Conservation (phyloP, 352 stramenopile species). For the Phytophthora kernoviae region DNA sequence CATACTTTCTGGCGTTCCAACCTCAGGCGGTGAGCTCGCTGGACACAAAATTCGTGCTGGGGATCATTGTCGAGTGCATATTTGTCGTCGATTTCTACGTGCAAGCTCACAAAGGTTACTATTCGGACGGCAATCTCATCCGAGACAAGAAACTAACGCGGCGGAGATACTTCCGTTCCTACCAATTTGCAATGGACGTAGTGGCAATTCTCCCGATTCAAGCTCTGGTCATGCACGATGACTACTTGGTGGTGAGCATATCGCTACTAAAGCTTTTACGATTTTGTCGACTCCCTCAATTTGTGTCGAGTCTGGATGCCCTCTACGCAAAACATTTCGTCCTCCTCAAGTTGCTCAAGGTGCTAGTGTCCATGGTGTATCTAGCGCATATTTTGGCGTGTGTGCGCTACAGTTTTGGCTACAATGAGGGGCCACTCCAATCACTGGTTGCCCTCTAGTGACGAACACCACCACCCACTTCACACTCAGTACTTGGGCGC, state of each 20-base stretch:
- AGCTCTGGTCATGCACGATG: background rate
- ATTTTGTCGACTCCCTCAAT: constrained; percentile 42
- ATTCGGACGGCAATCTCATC: constrained; percentile 64
- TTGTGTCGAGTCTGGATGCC: constrained; percentile 57
- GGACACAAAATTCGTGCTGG: constrained; percentile 28
- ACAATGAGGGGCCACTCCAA: constrained; percentile 48
- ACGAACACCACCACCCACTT: constrained; percentile 30
- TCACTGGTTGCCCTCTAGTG: constrained; percentile 50
- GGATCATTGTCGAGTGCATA: constrained; percentile 42
- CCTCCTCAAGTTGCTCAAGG: constrained; percentile 47
- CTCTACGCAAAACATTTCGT: constrained; percentile 73
- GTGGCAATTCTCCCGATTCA: constrained; percentile 44
- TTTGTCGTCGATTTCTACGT: constrained; percentile 67
- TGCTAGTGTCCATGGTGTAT: constrained; percentile 54
- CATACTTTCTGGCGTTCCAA: constrained; percentile 60
- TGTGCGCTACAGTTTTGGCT: constrained; percentile 63
- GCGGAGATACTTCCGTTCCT: constrained; percentile 54
- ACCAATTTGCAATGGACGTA: constrained; percentile 51
- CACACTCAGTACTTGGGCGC: constrained; percentile 50
- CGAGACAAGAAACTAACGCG: constrained; percentile 44
- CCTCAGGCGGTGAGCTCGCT: constrained; percentile 13
- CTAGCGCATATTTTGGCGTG: constrained; percentile 67
- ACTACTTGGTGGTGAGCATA: constrained; percentile 31
- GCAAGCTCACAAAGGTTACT: constrained; percentile 61
- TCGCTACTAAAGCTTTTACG: constrained; percentile 49